phyloP scores from a whole-genome alignment of 495 filamentous ascomycete genomes.

The Tuber brumale region DNA sequence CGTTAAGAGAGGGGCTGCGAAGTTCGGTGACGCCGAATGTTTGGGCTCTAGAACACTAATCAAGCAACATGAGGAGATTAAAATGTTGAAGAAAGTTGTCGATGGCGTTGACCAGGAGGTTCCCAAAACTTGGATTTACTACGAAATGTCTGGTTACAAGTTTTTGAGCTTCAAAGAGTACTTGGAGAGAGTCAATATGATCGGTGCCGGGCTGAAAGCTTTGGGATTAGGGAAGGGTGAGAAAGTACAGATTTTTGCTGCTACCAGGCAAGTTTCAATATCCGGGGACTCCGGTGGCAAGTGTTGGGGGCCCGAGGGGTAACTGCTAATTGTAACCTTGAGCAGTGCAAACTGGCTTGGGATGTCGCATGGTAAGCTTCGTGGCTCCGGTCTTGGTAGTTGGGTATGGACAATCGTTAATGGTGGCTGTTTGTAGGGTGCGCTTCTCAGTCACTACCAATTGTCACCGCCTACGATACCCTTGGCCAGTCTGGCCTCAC shows the following conservation, averaged over 20 bases:
- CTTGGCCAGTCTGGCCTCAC: constrained; percentile 87
- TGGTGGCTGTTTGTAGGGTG: constrained; percentile 38
- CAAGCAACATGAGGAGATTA: constrained; percentile 81
- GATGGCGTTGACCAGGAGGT: constrained; percentile 84
- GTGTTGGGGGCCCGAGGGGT: not conserved
- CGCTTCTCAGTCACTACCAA: constrained; percentile 81
- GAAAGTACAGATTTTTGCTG: constrained; percentile 80
- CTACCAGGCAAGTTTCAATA: constrained; percentile 56
- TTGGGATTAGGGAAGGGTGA: constrained; percentile 68
- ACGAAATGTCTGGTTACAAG: constrained; percentile 80
- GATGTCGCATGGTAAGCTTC: constrained; percentile 57
- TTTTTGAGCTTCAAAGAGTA: constrained; percentile 87
- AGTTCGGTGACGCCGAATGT: constrained; percentile 83
- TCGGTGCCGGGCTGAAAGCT: constrained; percentile 73
- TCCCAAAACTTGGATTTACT: constrained; percentile 94
- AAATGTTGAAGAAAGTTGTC: constrained; percentile 94
- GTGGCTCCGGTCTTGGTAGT: not conserved
- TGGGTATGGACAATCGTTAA: not conserved
- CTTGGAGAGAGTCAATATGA: constrained; percentile 62
- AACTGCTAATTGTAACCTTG: not conserved
- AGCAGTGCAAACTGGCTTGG: constrained; percentile 67
- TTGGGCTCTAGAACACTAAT: constrained; percentile 74
- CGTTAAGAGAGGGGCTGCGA: constrained; percentile 65
- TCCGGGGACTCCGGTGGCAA: not conserved
- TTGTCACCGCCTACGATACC: constrained; percentile 97